Base-by-base conservation (phyloP, 208 protist genomes). In the Ichthyophonus hoferi region DNA sequence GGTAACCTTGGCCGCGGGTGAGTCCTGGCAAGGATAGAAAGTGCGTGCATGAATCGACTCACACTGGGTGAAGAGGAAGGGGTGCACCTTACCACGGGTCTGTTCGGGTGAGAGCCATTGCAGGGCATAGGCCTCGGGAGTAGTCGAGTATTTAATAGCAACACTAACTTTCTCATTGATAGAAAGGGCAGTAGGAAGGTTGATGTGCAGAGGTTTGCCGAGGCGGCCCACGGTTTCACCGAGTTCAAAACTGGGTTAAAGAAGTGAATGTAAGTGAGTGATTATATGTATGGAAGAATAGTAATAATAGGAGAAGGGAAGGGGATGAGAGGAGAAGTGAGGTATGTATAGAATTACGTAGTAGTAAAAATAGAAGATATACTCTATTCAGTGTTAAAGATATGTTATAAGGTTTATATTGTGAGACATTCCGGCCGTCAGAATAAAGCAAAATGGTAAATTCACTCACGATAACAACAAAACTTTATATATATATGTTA, bases 31-130 rank as follows among this genome's bases (percentile, higher is more conserved):
- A n/a, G 50, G 50, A 24, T n/a, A 67, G 24, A 94, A 42, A 17
- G 89, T 90, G 31, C 94, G 89, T 17, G 93, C 93, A 89, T 95
- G 94, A 77, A 95, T 94, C 33, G 93, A 77, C 90, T 96, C 94
- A 89, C 92, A 95, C 91, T 96, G 95, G n/a, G 94, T 94, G 89
- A 96, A 96, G 0, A 96, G 38, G 83, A 94, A 96, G 41, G 95
- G 95, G 77, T 96, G 91, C 89, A 92, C 76, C 86, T 96, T 96
- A 40, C 94, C 95, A 58, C 92, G 89, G 31, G 95, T 96, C 89
- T 95, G 93, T 58, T 79, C 76, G 50, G 85, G 87, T 12, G 24
- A 37, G 24, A 95, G 90, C 92, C 92, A 95, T 88, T 95, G 93
- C 35, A 95, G 79, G 31, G 91, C 93, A 83, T 83, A 79, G 2